Percentiles rank a stretch among this genome's conserved stretches.
Conservation (phyloP, 2,329 filamentous ascomycete genomes). For the Epicoccum nigrum region DNA sequence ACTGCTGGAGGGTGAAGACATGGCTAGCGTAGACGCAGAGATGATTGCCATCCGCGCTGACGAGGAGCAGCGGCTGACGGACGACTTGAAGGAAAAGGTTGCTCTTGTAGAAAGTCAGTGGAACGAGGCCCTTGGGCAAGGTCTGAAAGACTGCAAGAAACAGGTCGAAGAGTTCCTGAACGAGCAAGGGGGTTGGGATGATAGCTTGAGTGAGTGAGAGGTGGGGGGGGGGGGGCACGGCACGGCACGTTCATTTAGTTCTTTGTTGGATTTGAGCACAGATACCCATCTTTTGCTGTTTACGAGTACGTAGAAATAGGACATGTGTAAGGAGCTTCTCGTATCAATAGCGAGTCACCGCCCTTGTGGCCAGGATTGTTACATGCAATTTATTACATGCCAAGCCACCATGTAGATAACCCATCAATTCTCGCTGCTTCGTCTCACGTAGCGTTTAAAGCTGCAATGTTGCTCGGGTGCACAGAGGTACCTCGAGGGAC, state of each 20-base stretch:
- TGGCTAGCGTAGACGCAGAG: slow-evolving; percentile 52
- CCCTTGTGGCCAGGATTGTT: neutral
- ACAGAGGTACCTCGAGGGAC: too few species aligned
- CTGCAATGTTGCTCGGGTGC: too few species aligned
- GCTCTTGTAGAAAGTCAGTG: slow-evolving; percentile 89
- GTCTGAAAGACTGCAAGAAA: slow-evolving; percentile 74
- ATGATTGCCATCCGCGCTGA: slow-evolving; percentile 65
- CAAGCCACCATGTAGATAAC: too few species aligned
- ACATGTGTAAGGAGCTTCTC: neutral
- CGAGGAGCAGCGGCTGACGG: slow-evolving; percentile 75
- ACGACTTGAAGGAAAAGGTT: slow-evolving; percentile 92
- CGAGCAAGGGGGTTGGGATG: slow-evolving; percentile 86
- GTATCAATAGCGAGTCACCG: neutral
- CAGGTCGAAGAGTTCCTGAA: slow-evolving; percentile 75
- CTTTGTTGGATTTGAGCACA: slow-evolving; percentile 34
- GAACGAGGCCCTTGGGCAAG: slow-evolving; percentile 81
- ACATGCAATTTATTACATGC: neutral
- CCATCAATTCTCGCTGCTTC: too few species aligned
- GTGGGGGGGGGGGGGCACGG: too few species aligned
- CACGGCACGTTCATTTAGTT: slow-evolving; percentile 19
- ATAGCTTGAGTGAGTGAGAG: slow-evolving; percentile 55
- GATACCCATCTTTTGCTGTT: slow-evolving; percentile 40
- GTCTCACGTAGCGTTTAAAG: too few species aligned
- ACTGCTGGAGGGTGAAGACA: slow-evolving; percentile 47
- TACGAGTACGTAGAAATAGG: neutral